A percentile compares a stretch with the other conserved stretches of the same genome.
phyloP scores from a whole-genome alignment of 495 filamentous ascomycete genomes.

The Ascodesmis nigricans region DNA sequence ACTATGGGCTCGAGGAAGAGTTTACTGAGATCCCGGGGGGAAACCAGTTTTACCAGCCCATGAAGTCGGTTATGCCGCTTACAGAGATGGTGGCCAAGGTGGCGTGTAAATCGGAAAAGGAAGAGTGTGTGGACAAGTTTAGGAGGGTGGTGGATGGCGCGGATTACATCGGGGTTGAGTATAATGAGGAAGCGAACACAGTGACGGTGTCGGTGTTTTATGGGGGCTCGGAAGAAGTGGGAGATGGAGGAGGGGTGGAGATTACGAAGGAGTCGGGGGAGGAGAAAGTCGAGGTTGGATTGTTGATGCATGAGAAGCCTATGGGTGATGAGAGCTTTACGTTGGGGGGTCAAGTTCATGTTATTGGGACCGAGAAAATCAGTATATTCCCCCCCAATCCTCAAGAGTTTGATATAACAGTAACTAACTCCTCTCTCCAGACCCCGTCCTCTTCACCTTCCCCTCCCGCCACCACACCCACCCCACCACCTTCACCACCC shows the following conservation, averaged over 20 bases:
- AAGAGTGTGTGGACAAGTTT: constrained; percentile 5
- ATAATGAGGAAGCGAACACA: constrained; percentile 45
- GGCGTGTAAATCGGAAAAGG: constrained; percentile 1
- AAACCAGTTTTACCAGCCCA: constrained; percentile 34
- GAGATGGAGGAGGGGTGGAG: constrained; percentile 25
- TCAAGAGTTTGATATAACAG: background rate
- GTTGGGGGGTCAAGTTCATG: constrained; percentile 56
- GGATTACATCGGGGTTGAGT: constrained; percentile 54
- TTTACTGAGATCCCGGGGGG: constrained; percentile 44
- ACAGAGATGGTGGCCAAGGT: constrained; percentile 5
- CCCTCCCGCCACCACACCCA: constrained; percentile 57
- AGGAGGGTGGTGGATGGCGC: constrained; percentile 23
- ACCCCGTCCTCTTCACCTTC: constrained; percentile 70
- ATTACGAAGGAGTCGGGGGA: constrained; percentile 22
- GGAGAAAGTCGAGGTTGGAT: constrained; percentile 48
- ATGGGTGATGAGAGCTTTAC: constrained; percentile 43
- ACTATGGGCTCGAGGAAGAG: constrained; percentile 33
- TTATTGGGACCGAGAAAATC: constrained; percentile 47
- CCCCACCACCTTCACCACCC: constrained; percentile 26
- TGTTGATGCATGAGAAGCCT: constrained; percentile 46
- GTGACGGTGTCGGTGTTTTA: constrained; percentile 33
- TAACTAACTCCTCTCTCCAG: constrained; percentile 22
- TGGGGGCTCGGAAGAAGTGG: too few relatives aligned
- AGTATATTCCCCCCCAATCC: constrained; percentile 28
- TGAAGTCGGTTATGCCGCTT: constrained; percentile 10